Conservation (phyloP, 768 basidiomycete species). For the Auricularia sp. region DNA sequence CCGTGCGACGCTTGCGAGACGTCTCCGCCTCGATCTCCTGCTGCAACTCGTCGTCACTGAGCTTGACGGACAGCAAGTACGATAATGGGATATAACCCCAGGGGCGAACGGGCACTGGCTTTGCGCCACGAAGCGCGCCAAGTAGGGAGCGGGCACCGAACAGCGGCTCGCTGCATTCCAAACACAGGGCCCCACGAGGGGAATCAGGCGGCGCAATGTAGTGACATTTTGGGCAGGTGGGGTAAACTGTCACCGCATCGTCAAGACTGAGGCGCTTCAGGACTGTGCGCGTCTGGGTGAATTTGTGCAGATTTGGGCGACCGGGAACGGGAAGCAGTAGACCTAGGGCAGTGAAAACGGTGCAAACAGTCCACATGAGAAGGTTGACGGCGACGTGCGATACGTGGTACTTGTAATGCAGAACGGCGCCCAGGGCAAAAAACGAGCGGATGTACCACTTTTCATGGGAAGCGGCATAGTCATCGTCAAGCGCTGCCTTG, state of each 20-base stretch:
- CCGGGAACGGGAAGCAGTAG: background rate
- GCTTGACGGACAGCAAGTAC: no score
- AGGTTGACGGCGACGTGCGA: background rate
- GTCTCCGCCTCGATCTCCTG: no score
- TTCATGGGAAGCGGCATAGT: background rate
- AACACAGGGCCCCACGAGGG: background rate
- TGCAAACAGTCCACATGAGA: background rate
- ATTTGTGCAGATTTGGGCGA: background rate
- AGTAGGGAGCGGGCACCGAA: background rate
- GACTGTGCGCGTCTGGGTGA: background rate
- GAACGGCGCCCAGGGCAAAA: background rate
- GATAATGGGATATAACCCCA: no score
- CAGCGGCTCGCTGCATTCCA: background rate
- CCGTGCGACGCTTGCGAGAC: no score
- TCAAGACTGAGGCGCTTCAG: background rate
- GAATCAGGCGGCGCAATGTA: background rate
- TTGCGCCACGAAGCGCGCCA: no score
- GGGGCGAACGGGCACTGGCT: no score
- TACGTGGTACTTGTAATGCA: background rate
- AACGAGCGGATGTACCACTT: background rate
- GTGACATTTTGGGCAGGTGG: background rate
- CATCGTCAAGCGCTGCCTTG: no score
- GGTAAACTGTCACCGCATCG: background rate
- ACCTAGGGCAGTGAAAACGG: background rate
- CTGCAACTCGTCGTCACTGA: no score